Conservation (phyloP, 2,329 filamentous ascomycete species). For the Ophiostoma australiae region DNA sequence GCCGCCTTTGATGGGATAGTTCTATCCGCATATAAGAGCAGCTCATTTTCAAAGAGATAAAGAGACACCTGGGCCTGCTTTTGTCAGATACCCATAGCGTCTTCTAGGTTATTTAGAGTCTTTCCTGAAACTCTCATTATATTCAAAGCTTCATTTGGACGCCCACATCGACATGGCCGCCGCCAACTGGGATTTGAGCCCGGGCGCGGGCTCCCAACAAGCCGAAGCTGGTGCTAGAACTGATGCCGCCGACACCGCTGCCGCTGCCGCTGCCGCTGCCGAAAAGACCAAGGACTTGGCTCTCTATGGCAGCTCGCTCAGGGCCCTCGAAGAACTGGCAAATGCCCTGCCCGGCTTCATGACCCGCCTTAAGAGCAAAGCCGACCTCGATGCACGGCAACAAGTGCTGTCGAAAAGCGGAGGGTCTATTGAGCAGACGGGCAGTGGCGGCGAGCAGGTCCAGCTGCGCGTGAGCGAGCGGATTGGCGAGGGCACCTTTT, state of each 20-base stretch:
- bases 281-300: background rate
- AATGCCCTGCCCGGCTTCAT: constrained; percentile 13
- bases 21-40: background rate
- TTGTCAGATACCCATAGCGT: background rate
- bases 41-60: background rate
- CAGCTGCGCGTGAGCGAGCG: constrained; percentile 23
- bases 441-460: constrained; percentile 19
- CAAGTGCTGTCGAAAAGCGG: constrained; percentile 13
- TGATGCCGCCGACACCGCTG: background rate
- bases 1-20: background rate
- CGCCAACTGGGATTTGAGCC: constrained; percentile 22
- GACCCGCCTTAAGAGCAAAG: constrained; percentile 61
- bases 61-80: background rate
- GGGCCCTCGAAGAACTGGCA: constrained; percentile 24
- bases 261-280: background rate
- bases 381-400: constrained; percentile 79
- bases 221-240: background rate
- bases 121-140: background rate
- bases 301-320: constrained; percentile 17
- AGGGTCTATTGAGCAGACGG: constrained; percentile 20
- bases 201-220: constrained; percentile 23
- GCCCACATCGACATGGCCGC: constrained; percentile 20
- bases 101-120: background rate
- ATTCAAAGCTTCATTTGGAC: background rate
- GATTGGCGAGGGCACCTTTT: constrained; percentile 28